Percentiles rank a stretch among this genome's conserved stretches.
phyloP scores from a whole-genome alignment of 441 rosid genomes.

The Melastoma candidum region DNA sequence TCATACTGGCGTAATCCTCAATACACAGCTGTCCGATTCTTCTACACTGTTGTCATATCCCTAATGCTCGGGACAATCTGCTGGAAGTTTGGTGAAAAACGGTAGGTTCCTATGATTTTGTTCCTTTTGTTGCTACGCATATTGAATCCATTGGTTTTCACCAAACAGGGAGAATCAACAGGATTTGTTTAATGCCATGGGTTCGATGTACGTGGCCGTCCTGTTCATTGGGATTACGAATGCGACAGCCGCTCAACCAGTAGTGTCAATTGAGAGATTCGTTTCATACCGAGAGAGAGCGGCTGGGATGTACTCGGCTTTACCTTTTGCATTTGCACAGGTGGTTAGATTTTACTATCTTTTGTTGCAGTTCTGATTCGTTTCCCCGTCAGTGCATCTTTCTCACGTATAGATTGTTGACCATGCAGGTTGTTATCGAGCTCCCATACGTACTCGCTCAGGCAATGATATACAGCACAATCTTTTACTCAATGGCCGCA shows the following conservation, averaged over 20 bases:
- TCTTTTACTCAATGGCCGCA: constrained; percentile 89
- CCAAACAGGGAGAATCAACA: constrained; percentile 62
- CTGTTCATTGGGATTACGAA: constrained; percentile 88
- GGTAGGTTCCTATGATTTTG: constrained; percentile 22
- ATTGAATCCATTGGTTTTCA: not conserved
- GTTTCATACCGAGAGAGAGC: constrained; percentile 94
- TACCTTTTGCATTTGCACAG: constrained; percentile 95
- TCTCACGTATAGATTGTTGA: not conserved
- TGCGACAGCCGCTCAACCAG: constrained; percentile 84
- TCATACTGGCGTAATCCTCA: constrained; percentile 96
- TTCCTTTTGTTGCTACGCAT: not conserved
- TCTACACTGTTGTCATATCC: constrained; percentile 83
- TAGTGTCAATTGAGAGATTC: constrained; percentile 86
- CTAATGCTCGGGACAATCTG: constrained; percentile 93
- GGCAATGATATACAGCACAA: constrained; percentile 50
- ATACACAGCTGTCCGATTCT: constrained; percentile 93
- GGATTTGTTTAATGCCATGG: constrained; percentile 84
- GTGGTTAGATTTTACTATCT: constrained; percentile 20
- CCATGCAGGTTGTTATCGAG: constrained; percentile 75
- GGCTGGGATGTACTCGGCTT: constrained; percentile 93
- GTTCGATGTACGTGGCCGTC: constrained; percentile 85
- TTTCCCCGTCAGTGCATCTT: not conserved
- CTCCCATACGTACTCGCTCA: constrained; percentile 88
- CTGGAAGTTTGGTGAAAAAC: constrained; percentile 85
- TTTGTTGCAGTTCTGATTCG: not conserved